A percentile compares a stretch with the other conserved stretches of the same genome.
Conservation (phyloP, 2,329 filamentous ascomycete species). For the Sclerotinia borealis region DNA sequence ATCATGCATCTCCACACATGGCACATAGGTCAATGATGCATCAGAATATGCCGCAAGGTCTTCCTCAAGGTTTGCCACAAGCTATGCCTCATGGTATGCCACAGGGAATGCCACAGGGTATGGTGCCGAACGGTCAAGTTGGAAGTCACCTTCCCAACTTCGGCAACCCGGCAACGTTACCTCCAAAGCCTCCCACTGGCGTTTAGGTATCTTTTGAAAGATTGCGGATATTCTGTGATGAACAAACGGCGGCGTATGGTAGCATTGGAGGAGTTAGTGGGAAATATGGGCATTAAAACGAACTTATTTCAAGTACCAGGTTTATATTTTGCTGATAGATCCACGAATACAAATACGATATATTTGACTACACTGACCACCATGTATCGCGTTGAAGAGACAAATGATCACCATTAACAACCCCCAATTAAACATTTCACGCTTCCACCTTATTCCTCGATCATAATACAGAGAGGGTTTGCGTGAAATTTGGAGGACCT, state of each 20-base stretch:
- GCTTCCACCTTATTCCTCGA: not conserved
- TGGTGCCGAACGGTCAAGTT: slow-evolving; percentile 28
- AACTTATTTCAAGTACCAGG: slow-evolving; percentile 25
- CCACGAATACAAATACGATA: slow-evolving; percentile 24
- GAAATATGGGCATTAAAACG: slow-evolving; percentile 28
- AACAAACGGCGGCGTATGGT: slow-evolving; percentile 32
- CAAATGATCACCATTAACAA: not conserved
- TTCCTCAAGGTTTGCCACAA: slow-evolving; percentile 25
- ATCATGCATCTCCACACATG: slow-evolving; percentile 34
- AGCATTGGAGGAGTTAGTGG: slow-evolving; percentile 34
- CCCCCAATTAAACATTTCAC: not conserved
- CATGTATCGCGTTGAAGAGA: not conserved
- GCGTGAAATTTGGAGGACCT: not conserved
- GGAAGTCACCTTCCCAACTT: slow-evolving; percentile 50
- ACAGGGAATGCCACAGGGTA: slow-evolving; percentile 23
- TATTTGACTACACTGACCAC: slow-evolving; percentile 1
- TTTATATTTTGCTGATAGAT: slow-evolving; percentile 31
- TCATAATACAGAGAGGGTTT: too few species aligned
- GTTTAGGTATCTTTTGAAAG: slow-evolving; percentile 23
- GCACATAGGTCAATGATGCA: slow-evolving; percentile 33
- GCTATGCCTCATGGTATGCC: slow-evolving; percentile 23
- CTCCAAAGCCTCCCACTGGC: slow-evolving; percentile 47
- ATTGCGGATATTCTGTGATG: slow-evolving; percentile 24
- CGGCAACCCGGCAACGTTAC: slow-evolving; percentile 47
- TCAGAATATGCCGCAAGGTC: slow-evolving; percentile 28